Evolutionary conservation across 306 rosid species (phyloP), one percentile per base, ranked within the genome.

Genomic region (Casuarina glauca): DNA sequence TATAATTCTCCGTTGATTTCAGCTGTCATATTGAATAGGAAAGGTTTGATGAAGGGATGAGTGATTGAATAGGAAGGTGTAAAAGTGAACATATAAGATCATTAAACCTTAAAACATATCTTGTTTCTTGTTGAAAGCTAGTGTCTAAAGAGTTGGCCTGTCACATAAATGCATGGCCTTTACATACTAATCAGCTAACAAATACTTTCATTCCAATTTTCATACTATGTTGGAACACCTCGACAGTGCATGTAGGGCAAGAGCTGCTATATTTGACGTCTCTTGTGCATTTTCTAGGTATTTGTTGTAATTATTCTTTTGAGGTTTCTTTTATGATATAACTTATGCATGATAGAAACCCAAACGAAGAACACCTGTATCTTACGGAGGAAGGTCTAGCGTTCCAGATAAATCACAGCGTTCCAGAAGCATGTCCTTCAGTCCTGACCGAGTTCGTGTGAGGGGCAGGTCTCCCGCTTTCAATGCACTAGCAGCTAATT

Each of bases 381-480:
- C 96, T 53, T 91, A 84, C 79, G 97, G 98, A 46, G 99, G 96
- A 74, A 88, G 98, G 84, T 92, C 97, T 16, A 77, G 91, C 50
- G 86, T 77, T 73, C 97, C 98, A 11, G 98, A 93, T 20, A 90
- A 93, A 78, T 82, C 97, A 49, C 98, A 90, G 86, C 97, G 98
- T 64, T 91, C 98, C 19, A 92, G 99, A 75, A 96, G 99, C 83
- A 88, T 96, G 90, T 96, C 97, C 50, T 93, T 89, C 53, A 91
- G 96, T 75, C 92, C 99, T 43, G 99, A 96, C 52, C 96, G 96
- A 73, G 93, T 83, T 46, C 97, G 99, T 74, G 98, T 88, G 71
- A 85, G 99, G 84, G 99, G 99, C 19, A 90, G 99, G 79, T 96
- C 99, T 82, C 99, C 99, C 52, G 98, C 99, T 82, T 96, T 96